phyloP scores from a whole-genome alignment of 257 asterid species.

The Scutellaria baicalensis region DNA sequence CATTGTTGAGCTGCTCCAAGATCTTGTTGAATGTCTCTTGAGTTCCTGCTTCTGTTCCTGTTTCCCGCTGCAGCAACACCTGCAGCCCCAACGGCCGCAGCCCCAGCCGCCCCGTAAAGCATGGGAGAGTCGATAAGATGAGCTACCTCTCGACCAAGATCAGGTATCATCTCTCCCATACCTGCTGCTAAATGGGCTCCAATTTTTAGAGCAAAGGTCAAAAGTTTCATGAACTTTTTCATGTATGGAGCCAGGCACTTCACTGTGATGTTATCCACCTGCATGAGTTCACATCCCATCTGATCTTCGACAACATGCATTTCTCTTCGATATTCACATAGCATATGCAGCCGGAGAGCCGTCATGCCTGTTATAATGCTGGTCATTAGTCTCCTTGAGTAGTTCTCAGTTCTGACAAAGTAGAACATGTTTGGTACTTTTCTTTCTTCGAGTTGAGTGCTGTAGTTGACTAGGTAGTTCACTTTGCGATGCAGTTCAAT shows the following conservation, averaged over 20 bases:
- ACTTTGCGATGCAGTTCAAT: slow-evolving; percentile 61
- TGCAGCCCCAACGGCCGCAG: slow-evolving; percentile 55
- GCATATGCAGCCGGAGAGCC: slow-evolving; percentile 71
- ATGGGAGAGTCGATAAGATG: slow-evolving; percentile 58
- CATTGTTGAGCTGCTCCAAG: slow-evolving; percentile 70
- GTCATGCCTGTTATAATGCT: slow-evolving; percentile 67
- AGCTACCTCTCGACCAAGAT: slow-evolving; percentile 71
- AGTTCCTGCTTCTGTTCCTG: slow-evolving; percentile 32
- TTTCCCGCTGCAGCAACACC: slow-evolving; percentile 56
- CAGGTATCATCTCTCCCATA: slow-evolving; percentile 92
- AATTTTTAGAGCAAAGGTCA: slow-evolving; percentile 81
- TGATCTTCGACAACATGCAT: slow-evolving; percentile 86
- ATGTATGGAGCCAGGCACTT: slow-evolving; percentile 63
- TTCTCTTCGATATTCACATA: slow-evolving; percentile 70
- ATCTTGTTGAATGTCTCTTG: slow-evolving; percentile 55
- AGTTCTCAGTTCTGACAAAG: slow-evolving; percentile 60
- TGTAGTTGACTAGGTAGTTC: slow-evolving; percentile 71
- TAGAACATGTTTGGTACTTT: slow-evolving; percentile 81
- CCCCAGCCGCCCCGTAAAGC: slow-evolving; percentile 60
- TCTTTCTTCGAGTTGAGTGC: slow-evolving; percentile 60
- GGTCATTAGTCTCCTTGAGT: slow-evolving; percentile 74
- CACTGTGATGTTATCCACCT: slow-evolving; percentile 63
- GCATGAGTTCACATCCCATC: slow-evolving; percentile 77
- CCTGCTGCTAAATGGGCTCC: slow-evolving; percentile 93
- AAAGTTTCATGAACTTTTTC: slow-evolving; percentile 66